Conservation (phyloP, 2,329 filamentous ascomycete species). For the Epichloe gansuensis region DNA sequence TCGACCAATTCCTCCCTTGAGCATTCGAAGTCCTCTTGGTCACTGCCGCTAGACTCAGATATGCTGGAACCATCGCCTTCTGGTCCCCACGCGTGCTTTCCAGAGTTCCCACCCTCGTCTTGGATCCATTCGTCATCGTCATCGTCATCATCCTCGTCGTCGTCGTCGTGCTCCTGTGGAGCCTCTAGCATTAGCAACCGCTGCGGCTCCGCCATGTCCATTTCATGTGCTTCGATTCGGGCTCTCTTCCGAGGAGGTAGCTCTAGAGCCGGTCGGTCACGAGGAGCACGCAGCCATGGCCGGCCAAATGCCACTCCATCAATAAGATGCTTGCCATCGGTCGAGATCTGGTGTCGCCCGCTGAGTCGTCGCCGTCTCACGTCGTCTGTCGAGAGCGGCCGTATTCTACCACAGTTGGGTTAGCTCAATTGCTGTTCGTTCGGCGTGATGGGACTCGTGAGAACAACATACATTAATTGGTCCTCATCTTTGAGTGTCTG, state of each 20-base stretch:
- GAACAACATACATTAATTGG: constrained; percentile 57
- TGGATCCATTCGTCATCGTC: constrained; percentile 5
- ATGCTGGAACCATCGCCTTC: not conserved
- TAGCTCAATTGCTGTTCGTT: not conserved
- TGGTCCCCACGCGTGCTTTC: not conserved
- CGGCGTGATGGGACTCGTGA: not conserved
- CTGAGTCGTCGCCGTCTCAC: constrained; percentile 57
- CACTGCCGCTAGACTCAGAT: not conserved
- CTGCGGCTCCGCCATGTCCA: constrained; percentile 15
- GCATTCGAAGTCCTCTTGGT: constrained; percentile 7
- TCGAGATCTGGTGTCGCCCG: constrained; percentile 69
- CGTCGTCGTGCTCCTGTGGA: constrained; percentile 19
- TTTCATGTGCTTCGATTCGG: constrained; percentile 31
- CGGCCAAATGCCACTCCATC: constrained; percentile 79
- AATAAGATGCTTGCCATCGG: constrained; percentile 65
- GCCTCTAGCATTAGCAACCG: constrained; percentile 21
- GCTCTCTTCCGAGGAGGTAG: constrained; percentile 65
- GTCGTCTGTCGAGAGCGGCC: constrained; percentile 64
- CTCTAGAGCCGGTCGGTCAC: constrained; percentile 50
- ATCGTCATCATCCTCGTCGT: constrained; percentile 24
- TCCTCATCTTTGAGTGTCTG: constrained; percentile 70
- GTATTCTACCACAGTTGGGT: constrained; percentile 43
- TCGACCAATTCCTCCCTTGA: not conserved
- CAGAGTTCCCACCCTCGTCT: constrained; percentile 3
- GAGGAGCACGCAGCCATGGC: constrained; percentile 47